These are phyloP conservation scores for Rhodotorula sp. DNA, from an alignment of 1,284 basidiomycete species.

Conservation along the genomic window DNA sequence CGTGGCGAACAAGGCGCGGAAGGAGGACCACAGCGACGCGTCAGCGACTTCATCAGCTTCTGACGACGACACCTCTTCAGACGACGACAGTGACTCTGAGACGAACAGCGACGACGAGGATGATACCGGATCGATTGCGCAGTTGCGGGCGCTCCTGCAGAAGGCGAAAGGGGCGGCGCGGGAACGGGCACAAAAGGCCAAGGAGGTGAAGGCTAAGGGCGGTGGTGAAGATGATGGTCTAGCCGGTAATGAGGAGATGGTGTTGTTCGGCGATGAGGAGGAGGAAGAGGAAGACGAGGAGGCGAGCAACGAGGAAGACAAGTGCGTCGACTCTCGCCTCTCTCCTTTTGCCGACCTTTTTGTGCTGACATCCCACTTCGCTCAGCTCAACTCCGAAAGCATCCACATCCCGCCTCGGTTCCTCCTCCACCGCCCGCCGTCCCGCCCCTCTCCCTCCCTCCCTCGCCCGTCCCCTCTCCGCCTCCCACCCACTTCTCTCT, in stretches of 20 bases:
- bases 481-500: background rate
- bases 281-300: conserved; percentile 14
- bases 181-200: background rate
- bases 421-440: conserved; percentile 7
- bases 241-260: conserved; percentile 32
- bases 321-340: background rate
- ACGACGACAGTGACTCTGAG: background rate
- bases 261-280: conserved; percentile 25
- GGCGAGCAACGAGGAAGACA: background rate
- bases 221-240: conserved; percentile 16
- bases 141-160: conserved; percentile 19
- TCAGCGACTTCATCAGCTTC: background rate
- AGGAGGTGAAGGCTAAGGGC: background rate
- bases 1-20: too few species aligned
- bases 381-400: conserved; percentile 27
- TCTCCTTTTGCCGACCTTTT: rapidly evolving
- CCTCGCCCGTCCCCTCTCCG: conserved; percentile 4
- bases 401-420: conserved; percentile 11
- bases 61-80: background rate
- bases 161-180: conserved; percentile 9
- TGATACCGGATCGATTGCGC: background rate
- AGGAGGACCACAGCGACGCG: too few species aligned
- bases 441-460: conserved; percentile 15
- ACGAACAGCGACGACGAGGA: conserved; percentile 3
- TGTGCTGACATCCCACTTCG: too few species aligned